These are phyloP conservation scores for Pholiota conissans DNA, from an alignment of 768 basidiomycete genomes.

Conservation along the genomic window DNA sequence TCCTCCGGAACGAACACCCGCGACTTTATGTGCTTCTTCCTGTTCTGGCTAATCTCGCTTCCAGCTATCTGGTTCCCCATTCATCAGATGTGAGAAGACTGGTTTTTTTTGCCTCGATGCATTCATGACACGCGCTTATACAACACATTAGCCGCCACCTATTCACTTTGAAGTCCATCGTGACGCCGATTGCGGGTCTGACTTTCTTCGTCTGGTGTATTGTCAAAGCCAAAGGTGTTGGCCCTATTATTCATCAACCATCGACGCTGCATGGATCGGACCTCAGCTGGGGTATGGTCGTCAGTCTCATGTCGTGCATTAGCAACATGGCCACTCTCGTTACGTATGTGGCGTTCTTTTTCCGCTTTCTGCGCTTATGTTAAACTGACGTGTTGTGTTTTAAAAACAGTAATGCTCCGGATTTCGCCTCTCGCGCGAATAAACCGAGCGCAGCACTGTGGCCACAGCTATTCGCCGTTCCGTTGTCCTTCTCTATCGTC, in stretches of 20 bases:
- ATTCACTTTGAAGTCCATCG: slow-evolving; percentile 76
- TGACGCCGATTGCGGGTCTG: slow-evolving; percentile 70
- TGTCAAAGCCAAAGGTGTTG: slow-evolving; percentile 74
- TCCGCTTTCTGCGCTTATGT: not conserved
- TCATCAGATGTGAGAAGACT: slow-evolving; percentile 64
- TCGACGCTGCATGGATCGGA: slow-evolving; percentile 62
- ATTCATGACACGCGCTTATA: slow-evolving; percentile 4
- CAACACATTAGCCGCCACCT: slow-evolving; percentile 57
- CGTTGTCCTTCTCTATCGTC: slow-evolving; percentile 71
- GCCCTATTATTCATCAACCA: slow-evolving; percentile 70
- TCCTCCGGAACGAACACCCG: slow-evolving; percentile 75
- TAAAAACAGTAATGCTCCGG: slow-evolving; percentile 62
- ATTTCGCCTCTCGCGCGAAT: slow-evolving; percentile 67
- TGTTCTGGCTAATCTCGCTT: slow-evolving; percentile 82
- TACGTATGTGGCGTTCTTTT: slow-evolving; percentile 41
- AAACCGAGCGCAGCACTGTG: slow-evolving; percentile 57
- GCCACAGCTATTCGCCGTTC: slow-evolving; percentile 72
- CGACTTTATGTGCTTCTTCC: slow-evolving; percentile 80
- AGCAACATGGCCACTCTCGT: slow-evolving; percentile 78
- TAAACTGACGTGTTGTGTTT: slow-evolving; percentile 9
- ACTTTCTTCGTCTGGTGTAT: slow-evolving; percentile 80
- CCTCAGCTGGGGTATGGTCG: slow-evolving; percentile 76
- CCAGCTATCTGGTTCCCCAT: slow-evolving; percentile 84
- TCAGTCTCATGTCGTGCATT: slow-evolving; percentile 74
- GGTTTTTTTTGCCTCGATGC: slow-evolving; percentile 8